A percentile compares a stretch with the other conserved stretches of the same genome.
Conservation (phyloP, 2,329 filamentous ascomycete genomes). For the Colletotrichum lentis region DNA sequence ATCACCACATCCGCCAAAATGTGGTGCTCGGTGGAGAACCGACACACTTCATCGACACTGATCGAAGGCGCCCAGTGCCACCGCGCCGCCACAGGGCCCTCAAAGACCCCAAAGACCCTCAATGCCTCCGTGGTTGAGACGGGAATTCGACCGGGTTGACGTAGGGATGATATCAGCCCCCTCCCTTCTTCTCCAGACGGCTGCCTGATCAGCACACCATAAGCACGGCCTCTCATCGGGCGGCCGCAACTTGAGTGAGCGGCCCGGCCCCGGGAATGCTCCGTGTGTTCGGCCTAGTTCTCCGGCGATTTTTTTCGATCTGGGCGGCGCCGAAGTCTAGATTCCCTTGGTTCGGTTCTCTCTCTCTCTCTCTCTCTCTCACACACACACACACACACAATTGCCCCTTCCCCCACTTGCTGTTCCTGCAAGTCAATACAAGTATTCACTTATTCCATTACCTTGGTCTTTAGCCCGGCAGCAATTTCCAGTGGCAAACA, state of each 20-base stretch:
- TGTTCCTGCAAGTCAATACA: no score
- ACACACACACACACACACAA: no score
- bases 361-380: no score
- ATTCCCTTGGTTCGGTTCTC: background rate
- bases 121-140: slow-evolving; percentile 8
- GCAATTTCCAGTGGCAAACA: slow-evolving; percentile 12
- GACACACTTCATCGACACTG: slow-evolving; percentile 32
- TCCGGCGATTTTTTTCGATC: background rate
- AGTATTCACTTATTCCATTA: background rate
- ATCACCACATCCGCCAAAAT: slow-evolving; percentile 36
- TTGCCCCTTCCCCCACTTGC: background rate
- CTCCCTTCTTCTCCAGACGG: background rate
- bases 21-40: slow-evolving; percentile 32
- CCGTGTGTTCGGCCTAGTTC: slow-evolving; percentile 21
- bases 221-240: background rate
- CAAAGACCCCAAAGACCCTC: slow-evolving; percentile 13
- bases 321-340: background rate
- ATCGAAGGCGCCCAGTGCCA: slow-evolving; percentile 26
- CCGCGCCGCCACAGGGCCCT: slow-evolving; percentile 13
- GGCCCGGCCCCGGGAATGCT: slow-evolving; percentile 10
- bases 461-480: background rate
- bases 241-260: background rate
- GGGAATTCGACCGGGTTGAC: slow-evolving; percentile 26
- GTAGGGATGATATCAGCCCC: slow-evolving; percentile 33
- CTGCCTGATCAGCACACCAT: slow-evolving; percentile 4